phyloP scores from a whole-genome alignment of 2,329 filamentous ascomycete species.

The Fusarium odoratissimum region DNA sequence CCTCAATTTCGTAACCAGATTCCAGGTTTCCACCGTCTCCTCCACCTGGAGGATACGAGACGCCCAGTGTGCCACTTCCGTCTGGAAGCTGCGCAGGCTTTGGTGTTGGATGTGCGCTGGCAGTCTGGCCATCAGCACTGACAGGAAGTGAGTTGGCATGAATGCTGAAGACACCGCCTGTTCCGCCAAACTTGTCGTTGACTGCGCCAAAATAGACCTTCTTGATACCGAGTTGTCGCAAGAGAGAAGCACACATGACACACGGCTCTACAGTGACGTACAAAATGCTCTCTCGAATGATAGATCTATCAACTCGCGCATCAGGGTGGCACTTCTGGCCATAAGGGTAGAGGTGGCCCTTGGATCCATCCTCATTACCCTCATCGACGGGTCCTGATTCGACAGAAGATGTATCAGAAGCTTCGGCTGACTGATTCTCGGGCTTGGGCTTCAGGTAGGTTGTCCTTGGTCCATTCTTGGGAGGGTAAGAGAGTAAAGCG shows the following conservation, averaged over 20 bases:
- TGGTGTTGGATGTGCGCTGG: slow-evolving; percentile 55
- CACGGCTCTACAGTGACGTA: slow-evolving; percentile 99
- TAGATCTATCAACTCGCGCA: slow-evolving; percentile 70
- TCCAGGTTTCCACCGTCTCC: slow-evolving; percentile 78
- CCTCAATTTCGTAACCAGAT: slow-evolving; percentile 81
- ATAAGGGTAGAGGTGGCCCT: slow-evolving; percentile 70
- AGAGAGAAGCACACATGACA: slow-evolving; percentile 96
- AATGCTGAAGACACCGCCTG: slow-evolving; percentile 90
- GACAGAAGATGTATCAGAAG: slow-evolving; percentile 41
- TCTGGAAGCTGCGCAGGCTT: slow-evolving; percentile 52
- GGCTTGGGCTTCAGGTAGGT: slow-evolving; percentile 51
- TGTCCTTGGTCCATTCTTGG: slow-evolving; percentile 45
- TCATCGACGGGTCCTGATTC: slow-evolving; percentile 50
- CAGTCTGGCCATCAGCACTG: slow-evolving; percentile 51
- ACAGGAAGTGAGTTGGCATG: slow-evolving; percentile 71
- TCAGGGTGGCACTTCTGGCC: slow-evolving; percentile 68
- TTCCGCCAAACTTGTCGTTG: slow-evolving; percentile 97
- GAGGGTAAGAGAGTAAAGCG: slow-evolving; percentile 61
- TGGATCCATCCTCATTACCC: slow-evolving; percentile 64
- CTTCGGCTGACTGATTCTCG: slow-evolving; percentile 37
- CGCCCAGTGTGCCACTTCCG: slow-evolving; percentile 51
- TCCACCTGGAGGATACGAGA: slow-evolving; percentile 52
- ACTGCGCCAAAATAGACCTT: slow-evolving; percentile 94
- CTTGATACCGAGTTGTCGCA: slow-evolving; percentile 88
- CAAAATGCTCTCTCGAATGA: slow-evolving; percentile 78